Percentiles rank a stretch among this genome's conserved stretches.
These are phyloP conservation scores for Tilletiopsis washingtonensis DNA, from an alignment of 1,284 basidiomycete species.

Conservation along the genomic window DNA sequence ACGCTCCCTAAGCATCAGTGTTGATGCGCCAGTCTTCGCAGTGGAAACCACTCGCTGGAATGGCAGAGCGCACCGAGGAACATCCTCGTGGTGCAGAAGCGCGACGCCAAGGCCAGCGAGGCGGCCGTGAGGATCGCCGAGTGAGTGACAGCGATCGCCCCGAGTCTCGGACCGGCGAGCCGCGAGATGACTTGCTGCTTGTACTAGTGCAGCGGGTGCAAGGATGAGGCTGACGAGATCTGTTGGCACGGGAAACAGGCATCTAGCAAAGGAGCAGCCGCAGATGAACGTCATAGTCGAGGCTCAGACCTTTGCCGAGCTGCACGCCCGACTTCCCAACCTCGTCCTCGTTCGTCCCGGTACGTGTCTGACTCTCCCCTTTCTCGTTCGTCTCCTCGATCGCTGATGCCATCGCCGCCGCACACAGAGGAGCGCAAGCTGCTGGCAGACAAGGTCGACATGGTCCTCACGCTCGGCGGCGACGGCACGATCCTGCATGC, in stretches of 20 bases:
- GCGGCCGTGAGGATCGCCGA: constrained; percentile 49
- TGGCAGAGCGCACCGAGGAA: constrained; percentile 47
- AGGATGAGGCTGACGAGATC: too few relatives aligned
- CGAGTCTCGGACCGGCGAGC: neutral
- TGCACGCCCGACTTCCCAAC: constrained; percentile 55
- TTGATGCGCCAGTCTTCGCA: neutral
- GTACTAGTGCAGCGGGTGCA: neutral
- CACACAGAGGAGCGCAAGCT: constrained; percentile 8
- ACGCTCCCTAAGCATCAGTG: neutral
- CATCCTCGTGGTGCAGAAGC: constrained; percentile 53
- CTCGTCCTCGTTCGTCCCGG: constrained; percentile 2
- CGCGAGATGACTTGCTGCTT: neutral
- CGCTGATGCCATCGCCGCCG: neutral
- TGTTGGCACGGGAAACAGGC: too few relatives aligned
- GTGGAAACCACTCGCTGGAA: constrained; percentile 42
- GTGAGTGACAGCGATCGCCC: constrained; percentile 23
- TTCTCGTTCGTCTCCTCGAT: constrained; percentile 1
- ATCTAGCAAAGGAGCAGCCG: constrained; percentile 54
- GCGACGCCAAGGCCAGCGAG: constrained; percentile 49
- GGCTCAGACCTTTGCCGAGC: constrained; percentile 55
- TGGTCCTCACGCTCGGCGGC: constrained; percentile 85
- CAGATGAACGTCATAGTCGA: constrained; percentile 69
- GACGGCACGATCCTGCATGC: constrained; percentile 94
- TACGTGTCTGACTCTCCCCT: neutral
- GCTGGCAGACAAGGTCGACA: constrained; percentile 52